Evolutionary conservation across 768 basidiomycete species (phyloP).

Genomic region (Psilocybe subaeruginosa): DNA sequence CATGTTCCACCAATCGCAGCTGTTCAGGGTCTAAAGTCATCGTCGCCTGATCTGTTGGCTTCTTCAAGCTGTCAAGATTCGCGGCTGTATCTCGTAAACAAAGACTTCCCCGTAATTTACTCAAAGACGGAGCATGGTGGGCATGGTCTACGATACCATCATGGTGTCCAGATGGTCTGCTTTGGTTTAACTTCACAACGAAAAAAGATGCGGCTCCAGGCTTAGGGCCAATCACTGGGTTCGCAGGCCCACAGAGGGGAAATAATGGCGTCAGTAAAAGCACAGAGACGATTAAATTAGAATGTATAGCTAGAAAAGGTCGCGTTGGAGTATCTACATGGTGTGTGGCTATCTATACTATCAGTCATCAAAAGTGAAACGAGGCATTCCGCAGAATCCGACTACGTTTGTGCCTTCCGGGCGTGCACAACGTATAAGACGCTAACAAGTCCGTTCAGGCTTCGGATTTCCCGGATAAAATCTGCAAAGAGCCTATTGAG

Average conservation of each 20-base stretch:
- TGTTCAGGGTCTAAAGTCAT: neutral
- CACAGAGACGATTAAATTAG: no score
- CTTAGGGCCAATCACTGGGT: neutral
- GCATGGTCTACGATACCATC: neutral
- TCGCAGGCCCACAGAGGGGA: neutral
- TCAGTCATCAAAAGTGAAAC: neutral
- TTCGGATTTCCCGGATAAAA: slow-evolving; percentile 49
- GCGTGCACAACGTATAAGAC: slow-evolving; percentile 56
- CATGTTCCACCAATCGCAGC: slow-evolving; percentile 1
- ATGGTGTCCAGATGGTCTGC: no score
- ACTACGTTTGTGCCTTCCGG: slow-evolving; percentile 21
- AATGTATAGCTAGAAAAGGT: no score
- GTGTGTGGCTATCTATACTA: neutral
- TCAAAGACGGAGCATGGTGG: neutral
- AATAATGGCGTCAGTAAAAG: no score
- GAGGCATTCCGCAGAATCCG: neutral
- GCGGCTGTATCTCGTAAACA: slow-evolving; percentile 5
- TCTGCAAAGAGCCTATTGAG: slow-evolving; percentile 42
- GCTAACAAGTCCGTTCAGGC: slow-evolving; percentile 48
- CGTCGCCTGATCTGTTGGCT: neutral
- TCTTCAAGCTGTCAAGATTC: neutral
- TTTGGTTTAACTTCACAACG: no score
- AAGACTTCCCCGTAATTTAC: neutral
- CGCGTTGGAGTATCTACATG: neutral
- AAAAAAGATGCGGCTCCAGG: no score